These are phyloP conservation scores for Draba incana DNA, from an alignment of 345 rosid species.

Conservation along the genomic window DNA sequence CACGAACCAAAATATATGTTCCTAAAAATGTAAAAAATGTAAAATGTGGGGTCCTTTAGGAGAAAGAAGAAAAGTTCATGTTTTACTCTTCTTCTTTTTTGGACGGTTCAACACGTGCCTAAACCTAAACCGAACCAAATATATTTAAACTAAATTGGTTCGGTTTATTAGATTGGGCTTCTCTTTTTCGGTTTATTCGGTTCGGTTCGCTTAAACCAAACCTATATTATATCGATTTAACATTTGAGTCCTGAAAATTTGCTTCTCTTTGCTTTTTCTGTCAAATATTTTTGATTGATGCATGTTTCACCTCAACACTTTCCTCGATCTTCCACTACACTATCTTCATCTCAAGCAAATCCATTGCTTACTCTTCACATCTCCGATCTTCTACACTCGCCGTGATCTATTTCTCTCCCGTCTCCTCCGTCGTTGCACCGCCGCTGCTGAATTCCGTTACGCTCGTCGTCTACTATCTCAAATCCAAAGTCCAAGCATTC, in stretches of 20 bases:
- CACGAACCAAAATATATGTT: too few relatives aligned
- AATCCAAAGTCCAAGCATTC: constrained; percentile 5
- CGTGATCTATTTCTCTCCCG: constrained; percentile 10
- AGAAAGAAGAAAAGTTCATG: too few relatives aligned
- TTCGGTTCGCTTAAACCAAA: neutral
- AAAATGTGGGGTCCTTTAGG: too few relatives aligned
- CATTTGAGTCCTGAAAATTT: neutral
- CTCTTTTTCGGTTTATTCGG: neutral
- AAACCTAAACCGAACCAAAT: too few relatives aligned
- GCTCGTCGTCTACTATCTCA: constrained; percentile 2
- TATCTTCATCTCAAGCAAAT: constrained; percentile 23
- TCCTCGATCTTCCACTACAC: constrained; percentile 11
- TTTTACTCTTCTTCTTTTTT: too few relatives aligned
- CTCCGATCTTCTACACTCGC: neutral
- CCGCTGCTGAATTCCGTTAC: neutral
- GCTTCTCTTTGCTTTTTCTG: too few relatives aligned
- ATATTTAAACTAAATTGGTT: too few relatives aligned
- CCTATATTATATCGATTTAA: too few relatives aligned
- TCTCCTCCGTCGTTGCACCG: constrained; percentile 9
- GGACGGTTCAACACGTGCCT: too few relatives aligned
- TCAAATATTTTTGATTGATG: neutral
- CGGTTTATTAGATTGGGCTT: too few relatives aligned
- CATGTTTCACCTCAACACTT: constrained; percentile 7
- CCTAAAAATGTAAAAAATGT: too few relatives aligned
- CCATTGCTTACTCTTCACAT: constrained; percentile 22